These are phyloP conservation scores for Kandelia obovata DNA, from an alignment of 345 rosid genomes.

Conservation along the genomic window DNA sequence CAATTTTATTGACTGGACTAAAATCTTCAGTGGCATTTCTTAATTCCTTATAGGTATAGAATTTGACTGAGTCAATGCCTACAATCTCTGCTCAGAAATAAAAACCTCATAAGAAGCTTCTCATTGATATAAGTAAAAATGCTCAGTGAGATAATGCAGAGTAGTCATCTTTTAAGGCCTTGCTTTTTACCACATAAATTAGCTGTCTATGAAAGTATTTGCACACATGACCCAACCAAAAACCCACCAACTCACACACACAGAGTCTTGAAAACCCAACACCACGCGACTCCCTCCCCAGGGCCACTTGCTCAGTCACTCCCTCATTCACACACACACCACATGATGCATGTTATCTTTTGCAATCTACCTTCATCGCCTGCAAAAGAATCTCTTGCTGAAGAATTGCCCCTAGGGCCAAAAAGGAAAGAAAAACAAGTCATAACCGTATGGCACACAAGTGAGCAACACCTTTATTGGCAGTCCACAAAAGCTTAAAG, in stretches of 20 bases:
- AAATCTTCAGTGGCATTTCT: slow-evolving; percentile 71
- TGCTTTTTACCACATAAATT: neutral
- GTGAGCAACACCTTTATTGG: slow-evolving; percentile 25
- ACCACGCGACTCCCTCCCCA: neutral
- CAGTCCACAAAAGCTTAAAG: slow-evolving; percentile 18
- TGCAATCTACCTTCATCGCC: slow-evolving; percentile 56
- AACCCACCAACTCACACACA: neutral
- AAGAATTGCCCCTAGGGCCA: slow-evolving; percentile 22
- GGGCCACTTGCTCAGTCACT: neutral
- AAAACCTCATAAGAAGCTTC: slow-evolving; percentile 14
- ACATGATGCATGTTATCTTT: neutral
- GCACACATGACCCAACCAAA: too few relatives aligned
- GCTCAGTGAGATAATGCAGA: neutral
- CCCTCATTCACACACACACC: neutral
- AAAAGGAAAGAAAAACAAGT: slow-evolving; percentile 56
- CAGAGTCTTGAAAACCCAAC: neutral
- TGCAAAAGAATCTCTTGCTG: slow-evolving; percentile 21
- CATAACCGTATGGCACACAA: slow-evolving; percentile 40
- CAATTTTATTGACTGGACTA: slow-evolving; percentile 57
- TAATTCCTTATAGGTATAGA: slow-evolving; percentile 62
- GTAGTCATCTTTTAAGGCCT: neutral
- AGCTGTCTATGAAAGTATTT: neutral
- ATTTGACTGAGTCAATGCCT: slow-evolving; percentile 43
- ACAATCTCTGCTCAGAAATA: slow-evolving; percentile 45
- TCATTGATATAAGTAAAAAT: too few relatives aligned